A percentile compares a stretch with the other conserved stretches of the same genome.
Conservation (phyloP, 768 basidiomycete genomes). For the Thelephora aurantiotincta region DNA sequence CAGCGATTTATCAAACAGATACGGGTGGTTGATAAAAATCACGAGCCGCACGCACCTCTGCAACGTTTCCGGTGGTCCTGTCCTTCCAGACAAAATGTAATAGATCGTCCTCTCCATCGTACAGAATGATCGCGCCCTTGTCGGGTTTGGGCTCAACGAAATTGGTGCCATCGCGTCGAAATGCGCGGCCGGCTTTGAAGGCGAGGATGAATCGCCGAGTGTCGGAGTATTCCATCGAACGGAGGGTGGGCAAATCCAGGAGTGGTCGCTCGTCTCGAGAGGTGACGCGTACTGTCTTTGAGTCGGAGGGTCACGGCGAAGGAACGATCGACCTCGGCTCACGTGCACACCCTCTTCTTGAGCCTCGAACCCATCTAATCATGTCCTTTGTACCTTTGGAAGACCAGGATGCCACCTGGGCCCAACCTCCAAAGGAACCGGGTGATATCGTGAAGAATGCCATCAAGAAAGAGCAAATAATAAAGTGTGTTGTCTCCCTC, state of each 20-base stretch:
- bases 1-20: slow-evolving; percentile 1
- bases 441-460: slow-evolving; percentile 65
- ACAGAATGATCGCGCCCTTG: slow-evolving; percentile 62
- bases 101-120: slow-evolving; percentile 60
- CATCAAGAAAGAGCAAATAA: slow-evolving; percentile 58
- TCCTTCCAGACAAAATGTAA: slow-evolving; percentile 76
- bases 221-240: background rate
- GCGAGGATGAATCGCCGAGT: slow-evolving; percentile 15
- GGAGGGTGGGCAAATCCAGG: background rate
- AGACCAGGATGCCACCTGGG: slow-evolving; percentile 11
- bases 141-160: slow-evolving; percentile 50
- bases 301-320: too few species aligned
- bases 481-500: slow-evolving; percentile 42
- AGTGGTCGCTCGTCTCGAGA: background rate
- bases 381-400: slow-evolving; percentile 34
- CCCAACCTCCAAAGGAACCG: slow-evolving; percentile 21
- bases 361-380: background rate
- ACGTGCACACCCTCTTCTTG: background rate
- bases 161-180: slow-evolving; percentile 52
- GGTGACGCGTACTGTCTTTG: background rate
- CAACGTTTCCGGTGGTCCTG: slow-evolving; percentile 39
- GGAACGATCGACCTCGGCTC: background rate
- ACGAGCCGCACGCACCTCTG: slow-evolving; percentile 36
- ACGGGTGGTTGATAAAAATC: background rate
- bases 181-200: slow-evolving; percentile 63